Percentiles rank a stretch among this genome's conserved stretches.
These are phyloP conservation scores for Yamadazyma jaroonii DNA, from an alignment of 1,139 yeast species.

Conservation along the genomic window DNA sequence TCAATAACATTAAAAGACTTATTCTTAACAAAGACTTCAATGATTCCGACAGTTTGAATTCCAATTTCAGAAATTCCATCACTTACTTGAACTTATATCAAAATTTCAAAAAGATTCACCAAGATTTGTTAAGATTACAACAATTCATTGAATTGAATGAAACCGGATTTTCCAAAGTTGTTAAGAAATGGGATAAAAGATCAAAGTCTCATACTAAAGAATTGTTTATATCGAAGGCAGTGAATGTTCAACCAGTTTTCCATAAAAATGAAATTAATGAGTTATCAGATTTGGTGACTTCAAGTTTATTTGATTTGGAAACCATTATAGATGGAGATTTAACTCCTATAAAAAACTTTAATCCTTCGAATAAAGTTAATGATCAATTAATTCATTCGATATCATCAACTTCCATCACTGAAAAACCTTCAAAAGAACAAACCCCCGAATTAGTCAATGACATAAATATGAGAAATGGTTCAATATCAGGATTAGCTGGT, in stretches of 20 bases:
- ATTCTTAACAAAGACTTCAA: slow-evolving; percentile 10
- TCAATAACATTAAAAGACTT: slow-evolving; percentile 35
- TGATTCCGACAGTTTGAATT: slow-evolving; percentile 15
- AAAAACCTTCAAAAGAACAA: neutral
- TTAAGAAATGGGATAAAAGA: slow-evolving; percentile 97
- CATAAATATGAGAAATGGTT: slow-evolving; percentile 8
- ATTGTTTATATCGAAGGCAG: slow-evolving; percentile 85
- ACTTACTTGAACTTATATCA: slow-evolving; percentile 62
- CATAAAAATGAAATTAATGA: slow-evolving; percentile 85
- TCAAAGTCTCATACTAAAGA: slow-evolving; percentile 94
- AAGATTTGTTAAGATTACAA: slow-evolving; percentile 82
- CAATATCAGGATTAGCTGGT: slow-evolving; percentile 7
- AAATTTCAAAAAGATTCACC: slow-evolving; percentile 84
- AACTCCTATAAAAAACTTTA: slow-evolving; percentile 16
- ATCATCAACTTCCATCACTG: neutral
- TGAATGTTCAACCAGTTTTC: slow-evolving; percentile 94
- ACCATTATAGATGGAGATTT: slow-evolving; percentile 80
- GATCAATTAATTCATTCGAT: slow-evolving; percentile 6
- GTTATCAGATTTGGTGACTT: slow-evolving; percentile 78
- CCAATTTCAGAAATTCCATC: slow-evolving; percentile 42
- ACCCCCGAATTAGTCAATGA: neutral
- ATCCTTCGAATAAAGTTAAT: slow-evolving; percentile 4
- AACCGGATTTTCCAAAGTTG: slow-evolving; percentile 91
- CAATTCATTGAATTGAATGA: slow-evolving; percentile 93
- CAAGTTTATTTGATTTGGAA: slow-evolving; percentile 77